These are phyloP conservation scores for Bondarzewia mesenterica DNA, from an alignment of 1,284 basidiomycete species.

Conservation along the genomic window DNA sequence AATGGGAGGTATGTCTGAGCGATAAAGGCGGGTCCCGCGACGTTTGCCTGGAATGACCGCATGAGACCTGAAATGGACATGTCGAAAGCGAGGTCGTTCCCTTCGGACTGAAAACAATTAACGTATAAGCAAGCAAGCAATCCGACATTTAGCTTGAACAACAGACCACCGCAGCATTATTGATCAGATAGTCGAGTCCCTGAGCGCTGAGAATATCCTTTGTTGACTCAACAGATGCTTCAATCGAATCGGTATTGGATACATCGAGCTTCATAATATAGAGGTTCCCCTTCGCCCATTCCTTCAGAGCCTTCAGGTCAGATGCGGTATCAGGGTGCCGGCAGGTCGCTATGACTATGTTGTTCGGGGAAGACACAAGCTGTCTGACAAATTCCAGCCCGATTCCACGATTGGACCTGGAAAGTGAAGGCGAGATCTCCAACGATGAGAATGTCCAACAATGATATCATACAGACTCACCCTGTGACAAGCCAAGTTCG, in stretches of 20 bases:
- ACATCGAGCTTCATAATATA: conserved; percentile 29
- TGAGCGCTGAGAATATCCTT: conserved; percentile 19
- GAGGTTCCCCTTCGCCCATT: conserved; percentile 18
- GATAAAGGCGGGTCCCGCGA: conserved; percentile 26
- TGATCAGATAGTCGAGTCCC: conserved; percentile 30
- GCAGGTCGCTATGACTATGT: conserved; percentile 32
- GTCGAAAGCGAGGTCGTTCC: conserved; percentile 18
- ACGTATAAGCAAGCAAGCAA: neutral
- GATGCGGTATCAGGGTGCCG: conserved; percentile 24
- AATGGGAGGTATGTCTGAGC: conserved; percentile 22
- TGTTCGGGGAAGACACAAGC: conserved; percentile 22
- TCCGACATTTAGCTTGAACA: too few species aligned
- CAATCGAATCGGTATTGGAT: conserved; percentile 21
- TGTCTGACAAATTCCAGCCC: conserved; percentile 31
- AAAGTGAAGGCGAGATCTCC: neutral
- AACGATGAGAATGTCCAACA: neutral
- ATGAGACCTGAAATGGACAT: conserved; percentile 15
- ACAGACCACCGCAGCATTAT: conserved; percentile 30
- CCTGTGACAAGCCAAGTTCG: conserved; percentile 7
- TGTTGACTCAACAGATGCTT: conserved; percentile 17
- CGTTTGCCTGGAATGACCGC: conserved; percentile 22
- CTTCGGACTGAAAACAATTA: conserved; percentile 13
- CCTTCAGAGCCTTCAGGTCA: conserved; percentile 19
- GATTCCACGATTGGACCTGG: conserved; percentile 32
- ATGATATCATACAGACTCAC: neutral